Evolutionary conservation across 768 basidiomycete species (phyloP).

Genomic region (Lanmaoa pseudosensibilis): DNA sequence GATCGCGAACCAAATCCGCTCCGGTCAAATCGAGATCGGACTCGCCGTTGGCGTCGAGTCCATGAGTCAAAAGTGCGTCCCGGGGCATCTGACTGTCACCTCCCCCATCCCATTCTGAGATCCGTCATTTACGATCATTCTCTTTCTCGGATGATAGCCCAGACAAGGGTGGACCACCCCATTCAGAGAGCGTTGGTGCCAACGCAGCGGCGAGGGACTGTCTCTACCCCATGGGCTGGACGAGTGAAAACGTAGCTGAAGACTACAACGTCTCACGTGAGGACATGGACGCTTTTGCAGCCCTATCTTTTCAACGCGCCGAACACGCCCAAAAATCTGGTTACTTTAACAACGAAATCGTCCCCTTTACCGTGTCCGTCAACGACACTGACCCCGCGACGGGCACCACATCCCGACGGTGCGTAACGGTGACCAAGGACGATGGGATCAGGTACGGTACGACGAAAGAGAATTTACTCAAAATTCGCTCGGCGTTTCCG

Average conservation of each 20-base stretch:
- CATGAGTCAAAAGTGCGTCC: conserved; percentile 72
- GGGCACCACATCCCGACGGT: conserved; percentile 42
- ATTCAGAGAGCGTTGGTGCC: conserved; percentile 59
- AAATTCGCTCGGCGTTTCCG: conserved; percentile 75
- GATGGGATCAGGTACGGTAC: conserved; percentile 80
- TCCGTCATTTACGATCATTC: not conserved
- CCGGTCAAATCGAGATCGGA: conserved; percentile 79
- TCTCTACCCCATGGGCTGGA: conserved; percentile 83
- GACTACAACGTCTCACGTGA: conserved; percentile 73
- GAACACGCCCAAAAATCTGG: conserved; percentile 71
- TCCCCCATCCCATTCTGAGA: not conserved
- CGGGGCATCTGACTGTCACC: not conserved
- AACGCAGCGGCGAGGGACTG: conserved; percentile 62
- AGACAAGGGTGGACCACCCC: conserved; percentile 58
- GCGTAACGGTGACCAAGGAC: conserved; percentile 62
- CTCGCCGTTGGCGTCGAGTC: conserved; percentile 83
- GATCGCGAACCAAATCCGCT: conserved; percentile 72
- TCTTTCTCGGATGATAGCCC: conserved; percentile 41
- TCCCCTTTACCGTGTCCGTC: conserved; percentile 68
- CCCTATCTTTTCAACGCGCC: conserved; percentile 75
- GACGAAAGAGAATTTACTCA: conserved; percentile 60
- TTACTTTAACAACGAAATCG: conserved; percentile 67
- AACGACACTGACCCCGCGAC: conserved; percentile 60
- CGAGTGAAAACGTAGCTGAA: conserved; percentile 79
- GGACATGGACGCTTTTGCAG: conserved; percentile 74